Base-by-base conservation (phyloP, 768 basidiomycete species). In the Sistotremastrum suecicum region DNA sequence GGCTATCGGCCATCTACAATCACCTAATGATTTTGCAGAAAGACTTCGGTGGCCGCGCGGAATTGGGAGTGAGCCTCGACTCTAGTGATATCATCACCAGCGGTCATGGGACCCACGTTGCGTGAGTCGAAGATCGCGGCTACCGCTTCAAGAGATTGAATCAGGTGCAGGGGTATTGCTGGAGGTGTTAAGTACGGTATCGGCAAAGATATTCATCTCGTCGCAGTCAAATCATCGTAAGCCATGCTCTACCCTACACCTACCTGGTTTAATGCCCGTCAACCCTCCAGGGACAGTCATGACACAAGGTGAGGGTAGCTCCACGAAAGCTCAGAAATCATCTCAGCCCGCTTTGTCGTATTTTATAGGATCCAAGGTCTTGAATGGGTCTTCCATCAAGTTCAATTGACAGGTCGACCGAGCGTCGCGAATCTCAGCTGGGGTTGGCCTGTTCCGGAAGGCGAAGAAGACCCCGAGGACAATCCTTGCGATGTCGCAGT, bases 41-140 rank as follows among this genome's bases (percentile, higher is more conserved):
- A 11, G 53, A 66, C 48, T 71, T 71, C 45, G 65, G 57, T 47
- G 68, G 66, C 3, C 67, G 70, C 34, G 69, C 68, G 11, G 51
- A 45, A 11, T 68, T 64, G 63, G 70, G 68, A 7, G 53, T 57
- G 2, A 64, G 60, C 33, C 66, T 68, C 44, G 62, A 62, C 35
- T 48, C 40, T 31, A 49, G 50, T 48, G 39, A 53, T 34, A 54
- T 55, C 36, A 68, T 70, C 51, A 65, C 62, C n/a, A 55, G 65
- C 50, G 68, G 67, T 11, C 68, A 70, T 47, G 69, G 68, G 20
- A 68, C 69, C 34, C 67, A 67, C 51, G 54, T 48, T 39, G 48
- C 56, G 48, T 53, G 12, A 30, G 52, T 53, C n/a, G 2, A 11
- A 5, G n/a, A n/a, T n/a, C n/a, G n/a, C n/a, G n/a, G n/a, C n/a